Evolutionary conservation across 2,329 filamentous ascomycete genomes (phyloP), one percentile per base, ranked within the genome.

Genomic region (Corynespora cassiicola): DNA sequence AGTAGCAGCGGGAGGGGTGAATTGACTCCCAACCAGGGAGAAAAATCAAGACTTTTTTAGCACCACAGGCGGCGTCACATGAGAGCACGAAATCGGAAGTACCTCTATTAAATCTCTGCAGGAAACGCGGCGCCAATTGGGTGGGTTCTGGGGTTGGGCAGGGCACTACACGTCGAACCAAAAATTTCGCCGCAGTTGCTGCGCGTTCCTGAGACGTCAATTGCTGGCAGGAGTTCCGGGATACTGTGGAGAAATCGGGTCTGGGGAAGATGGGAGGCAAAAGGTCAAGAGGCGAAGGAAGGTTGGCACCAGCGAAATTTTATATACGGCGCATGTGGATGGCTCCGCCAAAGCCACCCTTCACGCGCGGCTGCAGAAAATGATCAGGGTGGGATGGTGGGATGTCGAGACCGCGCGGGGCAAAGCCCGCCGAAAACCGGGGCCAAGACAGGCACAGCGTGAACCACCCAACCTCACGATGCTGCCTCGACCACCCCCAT

Each of bases 371-470:
- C 35, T 29, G 35, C 25, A 42, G 20, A 36, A 42, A 31, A 43
- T 33, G 31, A n/a, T n/a, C n/a, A 31, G 24, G 31, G 30, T 27
- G 17, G 31, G 32, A 8, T 11, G 7, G 17, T 29, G 31, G 39
- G 22, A n/a, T n/a, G 8, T 24, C 22, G n/a, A n/a, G n/a, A n/a
- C n/a, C n/a, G n/a, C n/a, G n/a, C 29, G 39, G 36, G 25, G 31
- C 21, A 50, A 41, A 18, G 22, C 12, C 42, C 39, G 42, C 46
- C 46, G 43, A 50, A 31, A 36, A 50, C 39, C 46, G 43, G 43
- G 44, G 36, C 36, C 29, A 39, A 36, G 29, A 23, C 28, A 5
- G 15, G 25, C 17, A 3, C n/a, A n/a, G n/a, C n/a, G n/a, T n/a
- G n/a, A n/a, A 24, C 22, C 22, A 24, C 22, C 22, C 7, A 24